Evolutionary conservation across 768 basidiomycete genomes (phyloP), one percentile per base, ranked within the genome.

Genomic region (Hygrocybe punicea): DNA sequence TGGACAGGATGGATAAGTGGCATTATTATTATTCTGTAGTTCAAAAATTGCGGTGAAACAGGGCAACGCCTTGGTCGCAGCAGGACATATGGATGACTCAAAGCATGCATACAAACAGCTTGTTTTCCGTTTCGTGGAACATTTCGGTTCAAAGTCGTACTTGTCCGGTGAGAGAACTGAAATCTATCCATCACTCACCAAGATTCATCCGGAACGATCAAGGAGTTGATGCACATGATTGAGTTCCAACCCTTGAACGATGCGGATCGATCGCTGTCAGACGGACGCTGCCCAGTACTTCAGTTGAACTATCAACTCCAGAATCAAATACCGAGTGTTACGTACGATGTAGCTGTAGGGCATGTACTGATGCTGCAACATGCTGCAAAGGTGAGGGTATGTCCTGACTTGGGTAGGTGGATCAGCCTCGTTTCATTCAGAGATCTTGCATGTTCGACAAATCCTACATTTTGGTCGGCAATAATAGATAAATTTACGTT

Each of bases 331-430:
- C 17, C 11, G 17, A 17, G 11, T 19, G 45, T 47, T 47, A 47
- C 45, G 39, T 42, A 42, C 19, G 16, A 19, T 11, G 16, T 19
- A 42, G 29, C 29, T 29, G 29, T 29, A 4, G 8, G 29, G 29
- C 29, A n/a, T 11, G 17, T 19, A 24, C n/a, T 16, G 10, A 45
- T 19, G 17, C 13, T 19, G 17, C 13, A 24, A 45, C 44, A 45
- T 17, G 44, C 44, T 45, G 44, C 44, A 45, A 45, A 45, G 17
- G 44, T n/a, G 44, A 45, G 44, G 17, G 17, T 24, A 45, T 24
- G 9, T 45, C 16, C 11, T 55, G 59, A 35, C 67, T 67, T 10
- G 62, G 60, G 8, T 29, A 29, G n/a, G 29, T 29, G 29, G 4
- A 8, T 29, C 8, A 4, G 29, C 29, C 29, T 29, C 29, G 29